Percentiles rank a stretch among this genome's conserved stretches.
phyloP scores from a whole-genome alignment of 805 yeast genomes.

The Grigorovia transvaalensis region DNA sequence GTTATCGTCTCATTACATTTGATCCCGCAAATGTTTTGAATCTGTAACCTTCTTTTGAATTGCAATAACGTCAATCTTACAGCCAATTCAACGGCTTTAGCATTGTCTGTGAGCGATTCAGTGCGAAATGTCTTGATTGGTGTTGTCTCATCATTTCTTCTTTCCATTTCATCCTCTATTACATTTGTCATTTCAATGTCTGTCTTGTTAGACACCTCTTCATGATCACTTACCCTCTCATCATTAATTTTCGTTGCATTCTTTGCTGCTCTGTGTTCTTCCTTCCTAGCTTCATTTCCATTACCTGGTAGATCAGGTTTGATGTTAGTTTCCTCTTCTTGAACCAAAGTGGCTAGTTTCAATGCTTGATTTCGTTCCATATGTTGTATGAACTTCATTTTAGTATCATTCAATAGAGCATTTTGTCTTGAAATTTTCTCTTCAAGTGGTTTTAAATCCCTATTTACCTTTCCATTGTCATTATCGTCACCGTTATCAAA shows the following conservation, averaged over 20 bases:
- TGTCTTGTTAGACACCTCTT: too few relatives aligned
- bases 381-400: slow-evolving; percentile 15
- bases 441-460: slow-evolving; percentile 1
- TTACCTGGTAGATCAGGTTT: not conserved
- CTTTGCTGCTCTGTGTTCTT: slow-evolving; percentile 10
- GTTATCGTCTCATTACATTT: slow-evolving; percentile 35
- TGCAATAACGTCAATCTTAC: slow-evolving; percentile 45
- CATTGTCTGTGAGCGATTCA: too few relatives aligned
- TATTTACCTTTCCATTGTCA: not conserved
- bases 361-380: slow-evolving; percentile 58
- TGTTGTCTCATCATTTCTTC: not conserved
- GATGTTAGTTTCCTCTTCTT: slow-evolving; percentile 37
- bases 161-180: not conserved
- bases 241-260: slow-evolving; percentile 6
- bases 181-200: too few relatives aligned
- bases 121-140: too few relatives aligned
- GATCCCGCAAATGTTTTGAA: slow-evolving; percentile 43
- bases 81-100: slow-evolving; percentile 21
- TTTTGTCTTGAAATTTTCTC: not conserved
- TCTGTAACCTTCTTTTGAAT: slow-evolving; percentile 33
- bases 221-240: too few relatives aligned
- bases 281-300: slow-evolving; percentile 14
- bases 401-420: too few relatives aligned
- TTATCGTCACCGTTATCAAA: not conserved
- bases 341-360: slow-evolving; percentile 46